A percentile compares a stretch with the other conserved stretches of the same genome.
These are phyloP conservation scores for Vinca minor DNA, from an alignment of 257 asterid genomes.

Conservation along the genomic window DNA sequence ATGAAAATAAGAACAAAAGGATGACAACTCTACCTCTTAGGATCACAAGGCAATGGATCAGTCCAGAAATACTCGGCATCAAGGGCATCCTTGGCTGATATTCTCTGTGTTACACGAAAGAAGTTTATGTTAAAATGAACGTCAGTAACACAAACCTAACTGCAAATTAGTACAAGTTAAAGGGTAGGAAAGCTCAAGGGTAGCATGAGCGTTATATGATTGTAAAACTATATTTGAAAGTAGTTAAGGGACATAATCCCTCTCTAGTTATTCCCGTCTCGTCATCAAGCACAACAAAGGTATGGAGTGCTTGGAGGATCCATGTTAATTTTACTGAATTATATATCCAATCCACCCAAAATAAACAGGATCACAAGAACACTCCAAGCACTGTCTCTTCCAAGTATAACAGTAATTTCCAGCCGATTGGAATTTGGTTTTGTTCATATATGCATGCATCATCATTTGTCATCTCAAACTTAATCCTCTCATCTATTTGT, in stretches of 20 bases:
- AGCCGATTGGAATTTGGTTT: too few relatives aligned
- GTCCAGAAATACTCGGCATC: slow-evolving; percentile 89
- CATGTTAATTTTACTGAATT: too few relatives aligned
- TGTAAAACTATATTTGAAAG: not conserved
- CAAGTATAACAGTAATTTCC: too few relatives aligned
- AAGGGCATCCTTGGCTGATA: slow-evolving; percentile 79
- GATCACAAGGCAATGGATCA: slow-evolving; percentile 84
- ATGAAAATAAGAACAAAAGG: not conserved
- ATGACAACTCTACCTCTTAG: slow-evolving; percentile 47
- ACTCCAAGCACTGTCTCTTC: too few relatives aligned
- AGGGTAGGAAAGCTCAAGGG: not conserved
- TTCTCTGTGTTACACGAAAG: slow-evolving; percentile 43
- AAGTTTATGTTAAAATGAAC: not conserved
- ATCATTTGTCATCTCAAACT: not conserved
- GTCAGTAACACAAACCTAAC: not conserved
- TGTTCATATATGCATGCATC: too few relatives aligned
- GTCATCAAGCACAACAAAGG: too few relatives aligned
- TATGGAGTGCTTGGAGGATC: too few relatives aligned
- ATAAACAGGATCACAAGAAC: too few relatives aligned
- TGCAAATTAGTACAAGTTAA: not conserved
- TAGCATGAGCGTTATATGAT: not conserved
- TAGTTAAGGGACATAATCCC: not conserved
- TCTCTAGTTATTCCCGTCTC: too few relatives aligned
- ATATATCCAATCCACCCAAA: too few relatives aligned
- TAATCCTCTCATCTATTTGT: not conserved